A percentile compares a stretch with the other conserved stretches of the same genome.
Evolutionary conservation across 768 basidiomycete genomes (phyloP).

Genomic region (Russula ochroleuca): DNA sequence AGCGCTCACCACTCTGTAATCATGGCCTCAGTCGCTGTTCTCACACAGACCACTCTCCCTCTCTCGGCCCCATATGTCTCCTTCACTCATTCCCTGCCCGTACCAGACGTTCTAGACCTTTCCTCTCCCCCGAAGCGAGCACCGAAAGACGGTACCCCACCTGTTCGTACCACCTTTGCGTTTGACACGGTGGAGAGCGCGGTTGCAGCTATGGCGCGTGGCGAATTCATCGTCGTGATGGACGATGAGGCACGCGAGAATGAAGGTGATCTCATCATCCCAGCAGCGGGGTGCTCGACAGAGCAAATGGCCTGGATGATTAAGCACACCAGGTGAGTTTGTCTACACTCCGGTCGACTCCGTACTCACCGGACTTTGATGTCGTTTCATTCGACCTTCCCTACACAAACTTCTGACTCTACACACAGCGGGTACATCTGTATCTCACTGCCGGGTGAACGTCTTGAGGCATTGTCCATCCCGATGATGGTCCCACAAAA

Average conservation of each 20-base stretch:
- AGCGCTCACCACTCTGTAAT: neutral
- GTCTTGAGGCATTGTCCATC: conserved; percentile 73
- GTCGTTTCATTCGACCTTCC: neutral
- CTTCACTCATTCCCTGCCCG: neutral
- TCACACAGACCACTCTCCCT: neutral
- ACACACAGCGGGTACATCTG: conserved; percentile 84
- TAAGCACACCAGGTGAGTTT: conserved; percentile 79
- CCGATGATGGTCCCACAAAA: conserved; percentile 94
- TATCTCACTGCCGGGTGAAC: conserved; percentile 70
- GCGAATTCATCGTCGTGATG: conserved; percentile 95
- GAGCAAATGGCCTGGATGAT: conserved; percentile 99
- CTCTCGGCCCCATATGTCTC: neutral
- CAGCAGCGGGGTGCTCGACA: conserved; percentile 77
- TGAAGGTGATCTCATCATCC: conserved; percentile 93
- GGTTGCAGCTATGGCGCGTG: conserved; percentile 64
- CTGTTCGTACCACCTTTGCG: conserved; percentile 41
- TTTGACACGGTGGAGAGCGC: conserved; percentile 85
- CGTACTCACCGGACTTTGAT: conserved; percentile 18
- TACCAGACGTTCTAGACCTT: conserved; percentile 13
- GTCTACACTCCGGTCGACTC: neutral
- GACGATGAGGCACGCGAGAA: conserved; percentile 96
- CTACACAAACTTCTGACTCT: neutral
- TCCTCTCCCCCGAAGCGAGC: conserved; percentile 29
- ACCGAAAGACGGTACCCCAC: conserved; percentile 28
- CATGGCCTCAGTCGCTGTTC: conserved; percentile 21